Evolutionary conservation across 495 filamentous ascomycete genomes (phyloP).

Genomic region (Staphylotrichum longicolle): DNA sequence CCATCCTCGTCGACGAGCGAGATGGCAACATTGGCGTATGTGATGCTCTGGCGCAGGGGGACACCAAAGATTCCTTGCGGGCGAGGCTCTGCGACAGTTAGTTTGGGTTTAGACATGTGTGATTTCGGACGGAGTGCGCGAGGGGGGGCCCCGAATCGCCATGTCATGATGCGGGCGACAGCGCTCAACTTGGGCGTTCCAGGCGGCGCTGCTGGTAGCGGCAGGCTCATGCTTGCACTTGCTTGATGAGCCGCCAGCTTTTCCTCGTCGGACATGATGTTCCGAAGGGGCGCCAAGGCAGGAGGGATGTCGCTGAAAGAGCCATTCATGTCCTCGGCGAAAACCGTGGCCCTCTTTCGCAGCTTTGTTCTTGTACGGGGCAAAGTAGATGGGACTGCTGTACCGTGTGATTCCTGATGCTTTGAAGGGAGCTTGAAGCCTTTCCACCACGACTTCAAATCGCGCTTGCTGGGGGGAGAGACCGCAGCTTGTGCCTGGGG

Average conservation of each 20-base stretch:
- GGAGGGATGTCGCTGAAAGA: conserved; percentile 20
- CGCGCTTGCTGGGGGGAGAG: conserved; percentile 71
- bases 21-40: conserved; percentile 98
- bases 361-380: conserved; percentile 12
- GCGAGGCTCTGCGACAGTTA: conserved; percentile 38
- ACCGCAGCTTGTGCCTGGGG: conserved; percentile 32
- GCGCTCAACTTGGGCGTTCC: conserved; percentile 24
- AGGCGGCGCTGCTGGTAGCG: conserved; percentile 13
- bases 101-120: conserved; percentile 18
- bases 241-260: conserved; percentile 26
- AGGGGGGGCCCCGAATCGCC: conserved; percentile 18
- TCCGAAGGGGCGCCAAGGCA: conserved; percentile 20
- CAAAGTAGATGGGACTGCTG: conserved; percentile 28
- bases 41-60: conserved; percentile 90
- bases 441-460: conserved; percentile 90
- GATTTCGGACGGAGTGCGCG: conserved; percentile 16
- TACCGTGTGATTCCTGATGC: conserved; percentile 79
- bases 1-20: conserved; percentile 88
- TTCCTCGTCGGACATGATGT: conserved; percentile 21
- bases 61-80: conserved; percentile 79
- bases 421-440: conserved; percentile 73
- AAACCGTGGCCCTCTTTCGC: conserved; percentile 20
- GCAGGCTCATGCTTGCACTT: conserved; percentile 35
- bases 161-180: conserved; percentile 25
- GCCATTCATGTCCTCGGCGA: conserved; percentile 28